Conservation (phyloP, 2,329 filamentous ascomycete species). For the Ophiostoma novo-ulmi region DNA sequence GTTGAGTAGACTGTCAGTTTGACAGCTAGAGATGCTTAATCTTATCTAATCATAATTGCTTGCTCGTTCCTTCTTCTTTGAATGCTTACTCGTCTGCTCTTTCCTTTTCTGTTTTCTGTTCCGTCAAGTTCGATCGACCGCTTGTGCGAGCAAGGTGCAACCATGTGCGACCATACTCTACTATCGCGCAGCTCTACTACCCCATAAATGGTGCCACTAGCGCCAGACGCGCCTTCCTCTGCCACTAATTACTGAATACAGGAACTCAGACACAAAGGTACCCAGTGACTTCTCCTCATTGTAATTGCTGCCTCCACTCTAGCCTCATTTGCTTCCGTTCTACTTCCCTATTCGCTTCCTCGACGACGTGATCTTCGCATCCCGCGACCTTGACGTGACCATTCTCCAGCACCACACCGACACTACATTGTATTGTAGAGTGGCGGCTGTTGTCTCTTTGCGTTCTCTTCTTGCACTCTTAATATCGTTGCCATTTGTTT, state of each 20-base stretch:
- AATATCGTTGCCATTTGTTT: not conserved
- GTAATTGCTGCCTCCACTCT: conserved; percentile 10
- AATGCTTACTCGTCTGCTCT: not conserved
- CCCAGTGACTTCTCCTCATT: conserved; percentile 2
- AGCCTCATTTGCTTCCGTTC: not conserved
- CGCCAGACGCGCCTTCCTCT: not conserved
- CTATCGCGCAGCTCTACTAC: too few relatives aligned
- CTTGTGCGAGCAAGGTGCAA: not conserved
- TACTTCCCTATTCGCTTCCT: not conserved
- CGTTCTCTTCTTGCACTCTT: not conserved
- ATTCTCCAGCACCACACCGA: not conserved
- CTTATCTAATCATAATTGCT: not conserved
- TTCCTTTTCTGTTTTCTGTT: not conserved
- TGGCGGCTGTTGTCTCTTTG: not conserved
- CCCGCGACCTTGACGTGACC: not conserved
- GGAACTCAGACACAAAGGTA: not conserved
- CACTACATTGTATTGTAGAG: not conserved
- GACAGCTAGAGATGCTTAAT: not conserved
- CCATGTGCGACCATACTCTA: not conserved
- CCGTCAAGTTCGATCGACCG: not conserved
- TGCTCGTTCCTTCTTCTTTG: not conserved
- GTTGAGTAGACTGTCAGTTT: not conserved
- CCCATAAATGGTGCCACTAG: not conserved
- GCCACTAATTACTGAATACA: not conserved
- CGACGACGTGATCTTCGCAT: conserved; percentile 20